phyloP scores from a whole-genome alignment of 495 filamentous ascomycete genomes.

The Penicillium riverlandense region DNA sequence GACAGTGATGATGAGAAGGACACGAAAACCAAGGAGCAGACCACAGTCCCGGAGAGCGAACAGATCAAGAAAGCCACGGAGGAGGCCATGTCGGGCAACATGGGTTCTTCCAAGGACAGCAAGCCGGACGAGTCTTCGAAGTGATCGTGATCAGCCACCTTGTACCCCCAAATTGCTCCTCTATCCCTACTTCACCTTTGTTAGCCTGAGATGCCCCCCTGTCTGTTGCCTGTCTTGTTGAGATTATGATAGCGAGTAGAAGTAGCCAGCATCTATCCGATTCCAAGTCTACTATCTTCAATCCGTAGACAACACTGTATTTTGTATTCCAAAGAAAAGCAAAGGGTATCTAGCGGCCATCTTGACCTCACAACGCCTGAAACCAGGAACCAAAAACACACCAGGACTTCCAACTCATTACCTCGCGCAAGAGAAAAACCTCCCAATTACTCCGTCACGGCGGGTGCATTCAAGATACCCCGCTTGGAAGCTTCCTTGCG shows the following conservation, averaged over 20 bases:
- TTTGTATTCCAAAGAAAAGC: constrained; percentile 1
- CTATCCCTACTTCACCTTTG: constrained; percentile 1
- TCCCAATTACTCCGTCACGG: constrained; percentile 12
- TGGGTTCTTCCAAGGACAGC: constrained; percentile 16
- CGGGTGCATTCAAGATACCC: constrained; percentile 10
- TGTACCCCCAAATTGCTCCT: not conserved
- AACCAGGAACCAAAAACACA: not conserved
- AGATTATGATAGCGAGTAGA: constrained; percentile 8
- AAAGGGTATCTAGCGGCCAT: constrained; percentile 10
- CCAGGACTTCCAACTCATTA: too few species aligned
- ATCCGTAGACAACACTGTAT: not conserved
- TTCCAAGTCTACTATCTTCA: too few species aligned
- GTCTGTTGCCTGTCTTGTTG: not conserved
- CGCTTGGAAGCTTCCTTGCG: constrained; percentile 44
- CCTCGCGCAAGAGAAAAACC: not conserved
- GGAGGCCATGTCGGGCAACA: constrained; percentile 40
- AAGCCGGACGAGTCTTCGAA: constrained; percentile 23
- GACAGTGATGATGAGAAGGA: constrained; percentile 94
- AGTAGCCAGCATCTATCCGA: constrained; percentile 1
- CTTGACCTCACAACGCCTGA: constrained; percentile 8
- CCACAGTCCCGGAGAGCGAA: constrained; percentile 58
- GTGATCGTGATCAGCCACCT: constrained; percentile 6
- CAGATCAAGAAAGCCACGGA: constrained; percentile 63
- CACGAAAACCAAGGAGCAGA: constrained; percentile 55
- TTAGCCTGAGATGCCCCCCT: not conserved